Evolutionary conservation across 768 basidiomycete species (phyloP).

Genomic region (Auriscalpium orientale): DNA sequence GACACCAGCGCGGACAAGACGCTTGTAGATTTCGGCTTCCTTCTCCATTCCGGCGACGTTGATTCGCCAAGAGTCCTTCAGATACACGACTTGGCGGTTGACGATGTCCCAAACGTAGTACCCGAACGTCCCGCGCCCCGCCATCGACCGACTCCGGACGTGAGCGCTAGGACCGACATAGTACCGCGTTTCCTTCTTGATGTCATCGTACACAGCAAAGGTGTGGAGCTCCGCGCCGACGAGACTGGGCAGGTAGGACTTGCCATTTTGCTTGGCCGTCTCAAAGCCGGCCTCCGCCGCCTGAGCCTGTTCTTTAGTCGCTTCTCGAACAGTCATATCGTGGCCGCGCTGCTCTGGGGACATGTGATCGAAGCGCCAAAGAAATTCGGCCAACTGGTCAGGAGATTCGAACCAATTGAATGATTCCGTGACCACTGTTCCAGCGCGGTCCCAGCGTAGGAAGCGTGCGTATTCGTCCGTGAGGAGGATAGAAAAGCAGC

Average conservation of each 20-base stretch:
- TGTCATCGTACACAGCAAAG: neutral
- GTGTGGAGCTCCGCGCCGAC: neutral
- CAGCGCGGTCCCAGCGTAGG: conserved; percentile 1
- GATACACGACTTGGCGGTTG: neutral
- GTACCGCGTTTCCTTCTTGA: neutral
- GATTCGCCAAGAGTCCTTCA: conserved; percentile 1
- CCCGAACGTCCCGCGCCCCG: neutral
- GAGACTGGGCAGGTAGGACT: neutral
- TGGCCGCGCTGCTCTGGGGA: neutral
- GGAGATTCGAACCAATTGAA: neutral
- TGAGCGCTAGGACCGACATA: neutral
- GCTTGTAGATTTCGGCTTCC: neutral
- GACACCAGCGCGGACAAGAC: neutral
- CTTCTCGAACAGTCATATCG: neutral
- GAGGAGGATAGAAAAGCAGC: neutral
- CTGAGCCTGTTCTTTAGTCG: neutral
- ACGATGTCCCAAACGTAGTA: neutral
- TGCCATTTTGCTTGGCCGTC: neutral
- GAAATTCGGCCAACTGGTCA: neutral
- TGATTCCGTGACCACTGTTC: neutral
- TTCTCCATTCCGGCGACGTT: neutral
- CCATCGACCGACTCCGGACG: neutral
- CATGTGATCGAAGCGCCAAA: neutral
- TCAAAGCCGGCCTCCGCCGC: neutral
- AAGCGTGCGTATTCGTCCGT: neutral